Conservation (phyloP, 192 early-diverging fungal genomes). For the Thamnidium elegans region DNA sequence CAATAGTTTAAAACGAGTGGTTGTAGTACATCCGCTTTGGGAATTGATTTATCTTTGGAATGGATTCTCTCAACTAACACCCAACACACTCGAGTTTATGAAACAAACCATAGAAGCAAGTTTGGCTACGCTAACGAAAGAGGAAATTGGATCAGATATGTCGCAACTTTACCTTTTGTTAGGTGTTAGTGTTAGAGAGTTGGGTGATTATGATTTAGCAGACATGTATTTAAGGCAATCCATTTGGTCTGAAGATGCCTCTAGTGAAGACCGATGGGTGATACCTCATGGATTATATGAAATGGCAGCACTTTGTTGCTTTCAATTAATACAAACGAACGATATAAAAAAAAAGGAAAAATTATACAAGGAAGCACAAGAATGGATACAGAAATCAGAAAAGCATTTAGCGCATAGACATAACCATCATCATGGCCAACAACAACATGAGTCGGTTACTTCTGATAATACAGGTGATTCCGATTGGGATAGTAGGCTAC, state of each 20-base stretch:
- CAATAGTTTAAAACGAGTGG: conserved; percentile 13
- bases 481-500: conserved; percentile 34
- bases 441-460: too few relatives aligned
- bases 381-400: conserved; percentile 17
- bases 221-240: conserved; percentile 24
- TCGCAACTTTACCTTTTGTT: conserved; percentile 22
- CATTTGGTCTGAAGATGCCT: conserved; percentile 7
- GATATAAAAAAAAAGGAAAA: neutral
- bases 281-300: conserved; percentile 27
- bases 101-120: conserved; percentile 9
- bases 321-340: conserved; percentile 2
- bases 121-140: conserved; percentile 1
- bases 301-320: conserved; percentile 21
- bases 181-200: conserved; percentile 27
- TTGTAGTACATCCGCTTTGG: conserved; percentile 35
- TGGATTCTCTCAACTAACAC: conserved; percentile 25
- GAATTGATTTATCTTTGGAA: conserved; percentile 42
- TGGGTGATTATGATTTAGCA: conserved; percentile 24
- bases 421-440: neutral
- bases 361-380: conserved; percentile 16
- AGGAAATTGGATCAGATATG: conserved; percentile 12
- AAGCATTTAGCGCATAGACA: neutral
- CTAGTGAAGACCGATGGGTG: conserved; percentile 28
- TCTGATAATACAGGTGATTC: conserved; percentile 17
- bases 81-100: conserved; percentile 12